Evolutionary conservation across 768 basidiomycete genomes (phyloP).

Genomic region (Hypholoma fasciculare): DNA sequence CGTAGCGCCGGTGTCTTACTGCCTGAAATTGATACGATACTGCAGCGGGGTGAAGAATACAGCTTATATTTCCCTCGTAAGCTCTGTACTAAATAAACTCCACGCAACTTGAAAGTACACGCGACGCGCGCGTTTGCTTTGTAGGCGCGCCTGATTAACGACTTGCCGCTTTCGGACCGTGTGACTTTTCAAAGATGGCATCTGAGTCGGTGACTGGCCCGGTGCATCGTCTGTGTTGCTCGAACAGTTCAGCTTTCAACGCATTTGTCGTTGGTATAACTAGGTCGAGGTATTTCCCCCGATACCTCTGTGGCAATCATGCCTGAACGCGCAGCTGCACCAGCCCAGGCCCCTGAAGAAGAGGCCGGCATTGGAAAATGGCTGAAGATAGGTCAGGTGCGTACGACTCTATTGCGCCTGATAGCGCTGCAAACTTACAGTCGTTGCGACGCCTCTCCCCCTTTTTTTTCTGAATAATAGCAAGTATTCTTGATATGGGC

Average conservation of each 20-base stretch:
- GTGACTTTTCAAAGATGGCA: background rate
- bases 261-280: too few relatives aligned
- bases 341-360: constrained; percentile 14
- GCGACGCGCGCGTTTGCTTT: background rate
- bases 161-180: constrained; percentile 3
- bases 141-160: background rate
- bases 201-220: background rate
- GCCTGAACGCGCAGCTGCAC: constrained; percentile 19
- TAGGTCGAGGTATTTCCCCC: too few relatives aligned
- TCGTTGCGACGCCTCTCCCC: background rate
- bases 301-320: constrained; percentile 7
- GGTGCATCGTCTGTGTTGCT: background rate
- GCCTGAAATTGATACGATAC: too few relatives aligned
- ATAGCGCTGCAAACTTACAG: background rate
- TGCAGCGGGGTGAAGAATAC: too few relatives aligned
- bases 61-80: too few relatives aligned
- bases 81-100: too few relatives aligned
- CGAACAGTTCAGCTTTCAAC: background rate
- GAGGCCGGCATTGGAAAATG: constrained; percentile 15
- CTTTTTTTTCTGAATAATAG: constrained; percentile 32
- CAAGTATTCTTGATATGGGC: constrained; percentile 70
- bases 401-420: background rate
- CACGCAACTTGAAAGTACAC: too few relatives aligned
- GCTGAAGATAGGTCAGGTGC: constrained; percentile 21
- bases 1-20: too few relatives aligned